These are phyloP conservation scores for Picea mariana DNA, from an alignment of 83 land plant genomes.

Conservation along the genomic window DNA sequence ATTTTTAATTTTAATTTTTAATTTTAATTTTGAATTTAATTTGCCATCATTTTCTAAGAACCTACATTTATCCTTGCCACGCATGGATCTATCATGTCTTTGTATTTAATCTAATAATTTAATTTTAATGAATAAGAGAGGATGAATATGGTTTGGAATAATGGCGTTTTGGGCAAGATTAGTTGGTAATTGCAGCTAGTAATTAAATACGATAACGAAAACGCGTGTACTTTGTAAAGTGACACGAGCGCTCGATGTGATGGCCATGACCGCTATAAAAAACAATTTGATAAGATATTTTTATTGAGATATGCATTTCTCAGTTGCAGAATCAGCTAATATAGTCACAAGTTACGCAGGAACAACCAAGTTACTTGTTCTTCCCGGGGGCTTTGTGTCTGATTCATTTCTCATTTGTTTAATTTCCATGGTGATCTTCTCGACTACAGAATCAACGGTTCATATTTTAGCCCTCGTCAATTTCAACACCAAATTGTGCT, in stretches of 20 bases:
- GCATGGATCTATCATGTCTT: not conserved
- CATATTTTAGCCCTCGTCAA: not conserved
- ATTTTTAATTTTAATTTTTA: too few species aligned
- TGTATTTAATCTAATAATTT: not conserved
- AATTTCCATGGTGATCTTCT: not conserved
- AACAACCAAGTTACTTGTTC: not conserved
- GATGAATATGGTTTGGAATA: too few species aligned
- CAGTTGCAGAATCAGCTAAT: slow-evolving; percentile 13
- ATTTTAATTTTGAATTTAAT: too few species aligned
- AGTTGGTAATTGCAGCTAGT: too few species aligned
- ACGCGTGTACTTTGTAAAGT: not conserved
- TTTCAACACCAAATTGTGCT: too few species aligned
- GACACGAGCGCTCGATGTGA: not conserved
- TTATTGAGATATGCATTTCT: slow-evolving; percentile 14
- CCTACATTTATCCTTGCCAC: not conserved
- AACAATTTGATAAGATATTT: slow-evolving; percentile 12
- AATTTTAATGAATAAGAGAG: too few species aligned
- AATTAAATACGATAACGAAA: too few species aligned
- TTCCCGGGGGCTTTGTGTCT: not conserved
- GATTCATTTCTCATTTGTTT: slow-evolving; percentile 4
- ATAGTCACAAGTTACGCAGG: slow-evolving; percentile 5
- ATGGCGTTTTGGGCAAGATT: too few species aligned
- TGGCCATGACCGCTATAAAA: not conserved
- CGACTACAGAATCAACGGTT: not conserved
- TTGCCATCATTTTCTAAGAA: too few species aligned